Conservation (phyloP, 1,284 basidiomycete species). For the Leccinum cinnamomeum region DNA sequence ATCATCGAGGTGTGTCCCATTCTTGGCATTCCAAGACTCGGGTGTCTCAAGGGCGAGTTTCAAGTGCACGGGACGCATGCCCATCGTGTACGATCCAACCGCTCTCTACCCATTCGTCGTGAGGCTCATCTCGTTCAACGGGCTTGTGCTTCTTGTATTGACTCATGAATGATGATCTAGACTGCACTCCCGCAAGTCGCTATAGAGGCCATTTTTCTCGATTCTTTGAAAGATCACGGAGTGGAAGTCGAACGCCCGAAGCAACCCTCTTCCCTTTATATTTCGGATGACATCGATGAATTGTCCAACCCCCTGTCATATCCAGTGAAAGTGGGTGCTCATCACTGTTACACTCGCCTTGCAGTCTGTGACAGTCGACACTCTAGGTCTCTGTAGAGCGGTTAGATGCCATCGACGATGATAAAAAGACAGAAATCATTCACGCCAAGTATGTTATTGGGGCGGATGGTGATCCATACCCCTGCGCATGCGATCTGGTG, state of each 20-base stretch:
- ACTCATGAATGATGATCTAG: not conserved
- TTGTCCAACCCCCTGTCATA: not conserved
- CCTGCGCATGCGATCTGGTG: not conserved
- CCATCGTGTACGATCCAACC: not conserved
- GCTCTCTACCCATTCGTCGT: not conserved
- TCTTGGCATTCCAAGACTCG: not conserved
- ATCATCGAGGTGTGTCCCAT: not conserved
- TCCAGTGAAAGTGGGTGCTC: not conserved
- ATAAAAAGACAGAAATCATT: not conserved
- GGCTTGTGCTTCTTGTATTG: not conserved
- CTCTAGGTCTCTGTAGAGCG: not conserved
- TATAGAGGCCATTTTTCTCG: not conserved
- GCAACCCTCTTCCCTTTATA: not conserved
- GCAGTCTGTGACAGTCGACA: not conserved
- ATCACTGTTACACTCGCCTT: not conserved
- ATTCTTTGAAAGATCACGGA: not conserved
- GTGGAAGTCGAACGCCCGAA: not conserved
- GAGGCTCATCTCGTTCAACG: not conserved
- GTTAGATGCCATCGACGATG: not conserved
- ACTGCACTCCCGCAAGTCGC: not conserved
- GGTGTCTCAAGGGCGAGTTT: not conserved
- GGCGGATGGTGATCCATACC: not conserved
- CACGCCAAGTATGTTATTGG: not conserved
- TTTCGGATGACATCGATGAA: not conserved
- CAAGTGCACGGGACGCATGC: not conserved